Conservation (phyloP, 305 asterid genomes). For the Rubia occidens region DNA sequence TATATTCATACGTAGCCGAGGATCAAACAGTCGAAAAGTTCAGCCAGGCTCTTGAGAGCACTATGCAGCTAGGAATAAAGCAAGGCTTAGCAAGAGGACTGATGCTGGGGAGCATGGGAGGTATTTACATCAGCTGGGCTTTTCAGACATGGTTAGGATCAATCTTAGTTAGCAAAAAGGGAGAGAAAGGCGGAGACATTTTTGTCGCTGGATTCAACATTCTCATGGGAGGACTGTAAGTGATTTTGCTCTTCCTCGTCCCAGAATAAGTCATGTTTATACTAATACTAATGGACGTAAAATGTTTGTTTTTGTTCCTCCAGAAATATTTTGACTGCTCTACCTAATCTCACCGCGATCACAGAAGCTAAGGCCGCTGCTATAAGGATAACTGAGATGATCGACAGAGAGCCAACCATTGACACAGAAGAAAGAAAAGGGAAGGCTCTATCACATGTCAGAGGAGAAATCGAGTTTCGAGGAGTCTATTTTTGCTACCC, state of each 20-base stretch:
- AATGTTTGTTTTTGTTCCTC: neutral
- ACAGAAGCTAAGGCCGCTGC: slow-evolving; percentile 78
- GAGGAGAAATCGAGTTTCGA: slow-evolving; percentile 68
- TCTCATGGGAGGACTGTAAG: slow-evolving; percentile 87
- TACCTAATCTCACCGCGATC: slow-evolving; percentile 72
- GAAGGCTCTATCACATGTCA: slow-evolving; percentile 59
- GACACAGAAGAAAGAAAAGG: slow-evolving; percentile 64
- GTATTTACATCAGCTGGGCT: slow-evolving; percentile 74
- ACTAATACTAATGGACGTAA: neutral
- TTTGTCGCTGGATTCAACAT: slow-evolving; percentile 82
- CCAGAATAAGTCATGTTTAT: neutral
- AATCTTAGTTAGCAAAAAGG: slow-evolving; percentile 48
- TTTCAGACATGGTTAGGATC: slow-evolving; percentile 80
- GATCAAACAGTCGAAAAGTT: slow-evolving; percentile 44
- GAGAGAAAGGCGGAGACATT: slow-evolving; percentile 66
- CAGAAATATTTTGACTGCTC: slow-evolving; percentile 71
- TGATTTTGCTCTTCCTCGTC: slow-evolving; percentile 2
- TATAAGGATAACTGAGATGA: slow-evolving; percentile 59
- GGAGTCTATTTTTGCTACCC: slow-evolving; percentile 62
- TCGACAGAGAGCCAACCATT: slow-evolving; percentile 49
- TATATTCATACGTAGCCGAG: slow-evolving; percentile 69
- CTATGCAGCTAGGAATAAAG: slow-evolving; percentile 64
- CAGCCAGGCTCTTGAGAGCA: slow-evolving; percentile 52
- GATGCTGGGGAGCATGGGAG: slow-evolving; percentile 78
- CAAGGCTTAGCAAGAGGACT: slow-evolving; percentile 77